These are phyloP conservation scores for Aspergillus terreus DNA, from an alignment of 2,329 filamentous ascomycete species.

Conservation along the genomic window DNA sequence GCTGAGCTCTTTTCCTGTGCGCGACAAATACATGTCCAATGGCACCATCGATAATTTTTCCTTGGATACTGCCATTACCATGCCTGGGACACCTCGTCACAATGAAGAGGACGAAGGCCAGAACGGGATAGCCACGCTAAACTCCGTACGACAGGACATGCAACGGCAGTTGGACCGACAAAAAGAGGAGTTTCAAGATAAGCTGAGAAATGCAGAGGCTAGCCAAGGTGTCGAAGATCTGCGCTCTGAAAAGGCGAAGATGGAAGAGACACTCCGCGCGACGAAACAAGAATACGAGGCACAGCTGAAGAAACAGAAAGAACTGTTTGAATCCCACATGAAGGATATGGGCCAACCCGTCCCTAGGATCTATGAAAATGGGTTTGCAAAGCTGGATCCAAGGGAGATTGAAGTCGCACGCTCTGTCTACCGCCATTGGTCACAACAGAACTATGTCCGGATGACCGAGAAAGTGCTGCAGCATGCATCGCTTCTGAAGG, in stretches of 20 bases:
- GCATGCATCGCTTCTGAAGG: constrained; percentile 82
- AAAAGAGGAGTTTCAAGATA: constrained; percentile 76
- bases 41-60: constrained; percentile 96
- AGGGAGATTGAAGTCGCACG: constrained; percentile 69
- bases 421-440: constrained; percentile 69
- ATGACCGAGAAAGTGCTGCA: constrained; percentile 93
- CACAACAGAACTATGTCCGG: constrained; percentile 77
- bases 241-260: constrained; percentile 73
- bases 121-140: constrained; percentile 57
- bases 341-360: constrained; percentile 64
- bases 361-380: constrained; percentile 48
- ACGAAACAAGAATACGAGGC: constrained; percentile 87
- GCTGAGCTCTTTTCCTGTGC: constrained; percentile 75
- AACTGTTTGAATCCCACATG: constrained; percentile 78
- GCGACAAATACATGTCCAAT: constrained; percentile 94
- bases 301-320: constrained; percentile 77
- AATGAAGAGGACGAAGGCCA: constrained; percentile 64
- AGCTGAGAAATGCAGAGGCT: constrained; percentile 68
- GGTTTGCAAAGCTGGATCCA: constrained; percentile 57
- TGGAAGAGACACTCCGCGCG: constrained; percentile 75
- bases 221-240: constrained; percentile 78
- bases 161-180: constrained; percentile 77
- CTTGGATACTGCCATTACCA: constrained; percentile 86
- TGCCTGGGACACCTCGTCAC: constrained; percentile 80
- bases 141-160: constrained; percentile 75